Percentiles rank a stretch among this genome's conserved stretches.
Evolutionary conservation across 495 filamentous ascomycete genomes (phyloP).

Genomic region (Hypoxylon subgilvum): DNA sequence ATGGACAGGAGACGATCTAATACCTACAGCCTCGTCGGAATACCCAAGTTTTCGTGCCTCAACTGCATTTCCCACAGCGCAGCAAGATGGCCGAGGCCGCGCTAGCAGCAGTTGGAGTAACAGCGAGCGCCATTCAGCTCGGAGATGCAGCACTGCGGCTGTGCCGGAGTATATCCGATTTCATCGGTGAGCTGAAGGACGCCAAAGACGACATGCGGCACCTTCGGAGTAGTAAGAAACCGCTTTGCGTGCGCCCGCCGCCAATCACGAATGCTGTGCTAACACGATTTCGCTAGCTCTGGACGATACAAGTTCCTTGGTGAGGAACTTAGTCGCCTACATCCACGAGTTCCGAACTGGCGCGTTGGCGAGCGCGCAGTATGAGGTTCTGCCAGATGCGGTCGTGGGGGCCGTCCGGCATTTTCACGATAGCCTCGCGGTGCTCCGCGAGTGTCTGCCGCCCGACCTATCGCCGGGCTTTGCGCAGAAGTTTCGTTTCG

Average conservation of each 20-base stretch:
- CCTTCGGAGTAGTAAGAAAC: background rate
- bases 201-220: slow-evolving; percentile 2
- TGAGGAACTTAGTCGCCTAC: background rate
- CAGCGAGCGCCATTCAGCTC: slow-evolving; percentile 50
- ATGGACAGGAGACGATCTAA: no score
- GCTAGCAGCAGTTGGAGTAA: slow-evolving; percentile 32
- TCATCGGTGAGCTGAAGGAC: slow-evolving; percentile 4
- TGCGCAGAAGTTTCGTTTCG: slow-evolving; percentile 1
- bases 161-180: slow-evolving; percentile 3
- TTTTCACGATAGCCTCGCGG: background rate
- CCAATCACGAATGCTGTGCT: no score
- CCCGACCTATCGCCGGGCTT: background rate
- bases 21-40: no score
- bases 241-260: background rate
- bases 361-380: background rate
- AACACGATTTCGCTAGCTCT: background rate
- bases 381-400: background rate
- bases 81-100: background rate
- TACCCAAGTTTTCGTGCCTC: no score
- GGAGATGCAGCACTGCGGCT: slow-evolving; percentile 1
- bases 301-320: background rate
- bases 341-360: slow-evolving; percentile 1
- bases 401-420: background rate
- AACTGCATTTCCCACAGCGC: background rate
- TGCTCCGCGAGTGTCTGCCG: background rate